A percentile compares a stretch with the other conserved stretches of the same genome.
Evolutionary conservation across 2,329 filamentous ascomycete genomes (phyloP).

Genomic region (Madurella mycetomatis): DNA sequence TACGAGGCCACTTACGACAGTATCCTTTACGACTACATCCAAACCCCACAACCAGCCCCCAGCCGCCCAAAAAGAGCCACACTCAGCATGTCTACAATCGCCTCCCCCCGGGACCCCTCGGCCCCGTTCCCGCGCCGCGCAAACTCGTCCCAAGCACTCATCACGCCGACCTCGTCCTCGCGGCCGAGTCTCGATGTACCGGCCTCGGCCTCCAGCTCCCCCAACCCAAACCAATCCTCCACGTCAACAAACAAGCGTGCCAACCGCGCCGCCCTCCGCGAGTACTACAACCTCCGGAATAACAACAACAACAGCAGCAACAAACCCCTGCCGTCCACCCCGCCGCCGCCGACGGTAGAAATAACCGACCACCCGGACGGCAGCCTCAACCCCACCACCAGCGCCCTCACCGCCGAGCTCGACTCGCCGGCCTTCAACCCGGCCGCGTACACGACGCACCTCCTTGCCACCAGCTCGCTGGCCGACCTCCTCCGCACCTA

Average conservation of each 20-base stretch:
- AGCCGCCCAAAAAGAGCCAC: neutral
- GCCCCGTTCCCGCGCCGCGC: constrained; percentile 54
- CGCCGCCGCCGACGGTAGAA: constrained; percentile 31
- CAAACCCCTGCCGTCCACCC: constrained; percentile 35
- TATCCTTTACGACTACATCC: neutral
- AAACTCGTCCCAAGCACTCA: constrained; percentile 45
- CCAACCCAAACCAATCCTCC: constrained; percentile 36
- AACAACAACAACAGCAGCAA: constrained; percentile 47
- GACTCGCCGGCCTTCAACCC: constrained; percentile 70
- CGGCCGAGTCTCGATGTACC: constrained; percentile 67
- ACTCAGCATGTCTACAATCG: constrained; percentile 58
- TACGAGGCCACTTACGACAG: neutral
- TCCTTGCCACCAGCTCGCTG: constrained; percentile 60
- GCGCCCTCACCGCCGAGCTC: constrained; percentile 58
- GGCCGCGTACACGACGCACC: constrained; percentile 59
- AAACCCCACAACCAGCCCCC: neutral
- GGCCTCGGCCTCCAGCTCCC: constrained; percentile 57
- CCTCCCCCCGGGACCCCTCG: constrained; percentile 57
- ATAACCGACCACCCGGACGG: constrained; percentile 38
- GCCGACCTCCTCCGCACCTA: constrained; percentile 68
- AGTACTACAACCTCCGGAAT: constrained; percentile 77
- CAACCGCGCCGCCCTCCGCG: constrained; percentile 82
- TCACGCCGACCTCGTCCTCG: constrained; percentile 67
- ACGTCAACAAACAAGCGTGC: constrained; percentile 41
- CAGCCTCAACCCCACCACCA: constrained; percentile 38